These are phyloP conservation scores for Avena insularis DNA, from an alignment of 176 grass and related monocot genomes.

Conservation along the genomic window DNA sequence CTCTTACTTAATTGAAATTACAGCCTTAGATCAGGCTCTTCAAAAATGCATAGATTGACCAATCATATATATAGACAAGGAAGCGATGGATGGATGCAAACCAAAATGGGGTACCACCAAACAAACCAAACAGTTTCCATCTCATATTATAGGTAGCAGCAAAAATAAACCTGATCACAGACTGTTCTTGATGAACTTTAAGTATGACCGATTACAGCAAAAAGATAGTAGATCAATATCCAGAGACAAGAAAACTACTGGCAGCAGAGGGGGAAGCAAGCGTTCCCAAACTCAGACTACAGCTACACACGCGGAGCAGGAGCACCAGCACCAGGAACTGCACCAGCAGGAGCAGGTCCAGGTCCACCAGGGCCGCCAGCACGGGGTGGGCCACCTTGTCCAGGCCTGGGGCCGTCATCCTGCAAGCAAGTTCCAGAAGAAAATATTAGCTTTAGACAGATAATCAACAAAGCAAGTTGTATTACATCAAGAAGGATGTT, in stretches of 20 bases:
- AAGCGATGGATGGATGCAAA: too few species aligned
- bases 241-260: background rate
- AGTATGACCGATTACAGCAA: slow-evolving; percentile 18
- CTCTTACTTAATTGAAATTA: too few species aligned
- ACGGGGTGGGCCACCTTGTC: slow-evolving; percentile 50
- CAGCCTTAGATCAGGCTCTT: too few species aligned
- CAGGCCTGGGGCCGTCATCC: slow-evolving; percentile 47
- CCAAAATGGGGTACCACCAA: background rate
- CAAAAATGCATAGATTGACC: too few species aligned
- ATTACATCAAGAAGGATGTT: background rate
- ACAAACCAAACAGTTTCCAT: slow-evolving; percentile 22
- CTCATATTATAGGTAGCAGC: slow-evolving; percentile 12
- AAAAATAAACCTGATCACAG: slow-evolving; percentile 15
- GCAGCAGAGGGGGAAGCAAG: background rate
- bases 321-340: background rate
- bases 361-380: slow-evolving; percentile 11
- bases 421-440: background rate
- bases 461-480: background rate
- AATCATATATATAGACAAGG: too few species aligned
- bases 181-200: slow-evolving; percentile 21
- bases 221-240: slow-evolving; percentile 8
- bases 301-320: background rate
- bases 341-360: slow-evolving; percentile 47
- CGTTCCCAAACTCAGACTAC: background rate
- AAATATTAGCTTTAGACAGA: background rate